These are phyloP conservation scores for Piromyces sp. DNA, from an alignment of 192 early-diverging fungal genomes.

Conservation along the genomic window DNA sequence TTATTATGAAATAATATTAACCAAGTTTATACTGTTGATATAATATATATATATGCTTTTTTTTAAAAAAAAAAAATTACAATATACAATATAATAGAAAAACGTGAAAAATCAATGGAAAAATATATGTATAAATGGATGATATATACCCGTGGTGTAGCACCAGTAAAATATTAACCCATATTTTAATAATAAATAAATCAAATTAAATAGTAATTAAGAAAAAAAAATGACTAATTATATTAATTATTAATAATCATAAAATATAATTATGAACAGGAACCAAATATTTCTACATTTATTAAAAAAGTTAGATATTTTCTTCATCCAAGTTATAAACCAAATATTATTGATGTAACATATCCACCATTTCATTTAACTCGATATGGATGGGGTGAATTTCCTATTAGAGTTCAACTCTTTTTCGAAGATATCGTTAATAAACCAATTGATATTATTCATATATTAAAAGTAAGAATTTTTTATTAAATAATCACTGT, in stretches of 20 bases:
- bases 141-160: constrained; percentile 58
- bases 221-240: too few species aligned
- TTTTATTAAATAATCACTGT: too few species aligned
- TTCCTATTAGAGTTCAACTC: constrained; percentile 63
- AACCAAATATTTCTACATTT: constrained; percentile 35
- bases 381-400: constrained; percentile 90
- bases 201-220: too few species aligned
- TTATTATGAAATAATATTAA: too few species aligned
- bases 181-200: too few species aligned
- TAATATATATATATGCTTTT: too few species aligned
- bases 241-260: too few species aligned
- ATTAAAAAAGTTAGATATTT: constrained; percentile 65
- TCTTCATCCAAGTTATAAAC: constrained; percentile 76
- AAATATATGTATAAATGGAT: constrained; percentile 62
- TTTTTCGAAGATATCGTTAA: constrained; percentile 67
- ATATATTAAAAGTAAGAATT: constrained; percentile 43
- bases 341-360: constrained; percentile 68
- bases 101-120: not conserved
- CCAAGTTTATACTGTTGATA: too few species aligned
- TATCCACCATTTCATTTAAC: constrained; percentile 66
- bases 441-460: constrained; percentile 70
- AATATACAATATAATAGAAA: constrained; percentile 4
- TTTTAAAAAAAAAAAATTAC: too few species aligned
- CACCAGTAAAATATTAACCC: constrained; percentile 12
- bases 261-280: not conserved